Conservation (phyloP, 129 eudicot species). For the Centaurea solstitialis region DNA sequence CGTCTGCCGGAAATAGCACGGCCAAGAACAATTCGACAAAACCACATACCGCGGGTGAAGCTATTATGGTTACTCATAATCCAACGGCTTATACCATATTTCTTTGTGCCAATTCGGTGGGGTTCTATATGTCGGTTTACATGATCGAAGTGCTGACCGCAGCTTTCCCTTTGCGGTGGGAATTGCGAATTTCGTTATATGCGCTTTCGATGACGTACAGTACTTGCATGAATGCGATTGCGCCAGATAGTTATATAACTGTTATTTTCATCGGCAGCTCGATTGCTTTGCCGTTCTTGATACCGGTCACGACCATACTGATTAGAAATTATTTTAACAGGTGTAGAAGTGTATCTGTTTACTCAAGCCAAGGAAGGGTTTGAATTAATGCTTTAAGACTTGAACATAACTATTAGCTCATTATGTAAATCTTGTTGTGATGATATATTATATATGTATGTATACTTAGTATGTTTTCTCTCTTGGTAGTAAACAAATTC, state of each 20-base stretch:
- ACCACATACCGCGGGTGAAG: conserved; percentile 20
- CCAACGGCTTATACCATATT: background rate
- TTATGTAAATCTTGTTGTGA: background rate
- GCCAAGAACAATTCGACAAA: background rate
- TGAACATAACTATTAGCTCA: background rate
- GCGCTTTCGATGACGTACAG: conserved; percentile 24
- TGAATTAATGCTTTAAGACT: background rate
- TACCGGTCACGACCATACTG: background rate
- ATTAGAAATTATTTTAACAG: background rate
- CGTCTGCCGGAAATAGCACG: background rate
- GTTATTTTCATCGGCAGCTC: background rate
- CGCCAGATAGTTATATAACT: background rate
- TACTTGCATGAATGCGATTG: conserved; percentile 13
- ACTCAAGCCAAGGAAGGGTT: background rate
- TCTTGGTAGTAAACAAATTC: background rate
- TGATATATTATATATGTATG: background rate
- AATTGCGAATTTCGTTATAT: conserved; percentile 5
- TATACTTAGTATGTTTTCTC: background rate
- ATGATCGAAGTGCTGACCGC: conserved; percentile 19
- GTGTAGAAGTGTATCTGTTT: background rate
- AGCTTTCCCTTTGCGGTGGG: conserved; percentile 25
- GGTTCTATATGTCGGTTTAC: conserved; percentile 12
- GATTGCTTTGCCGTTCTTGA: background rate
- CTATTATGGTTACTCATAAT: conserved; percentile 21
- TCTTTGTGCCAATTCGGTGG: conserved; percentile 8